Conservation (phyloP, 1,284 basidiomycete genomes). For the Boletellus sp. region DNA sequence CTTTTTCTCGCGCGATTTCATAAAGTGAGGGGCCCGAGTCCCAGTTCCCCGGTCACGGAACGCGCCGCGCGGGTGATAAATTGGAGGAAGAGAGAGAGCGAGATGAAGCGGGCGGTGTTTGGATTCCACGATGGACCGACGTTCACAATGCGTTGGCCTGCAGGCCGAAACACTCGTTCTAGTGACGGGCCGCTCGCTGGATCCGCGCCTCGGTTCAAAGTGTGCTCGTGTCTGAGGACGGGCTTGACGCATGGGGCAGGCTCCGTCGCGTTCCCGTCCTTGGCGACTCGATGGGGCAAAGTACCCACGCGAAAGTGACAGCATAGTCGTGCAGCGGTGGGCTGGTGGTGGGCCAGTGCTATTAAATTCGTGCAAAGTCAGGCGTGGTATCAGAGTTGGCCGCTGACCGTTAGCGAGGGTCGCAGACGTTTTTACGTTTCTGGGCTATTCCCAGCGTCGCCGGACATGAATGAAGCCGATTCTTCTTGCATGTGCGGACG, state of each 20-base stretch:
- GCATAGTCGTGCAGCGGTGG: too few relatives aligned
- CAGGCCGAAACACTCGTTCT: conserved; percentile 10
- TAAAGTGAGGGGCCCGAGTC: not conserved
- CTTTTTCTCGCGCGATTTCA: conserved; percentile 5
- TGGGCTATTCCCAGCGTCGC: conserved; percentile 5
- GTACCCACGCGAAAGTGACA: too few relatives aligned
- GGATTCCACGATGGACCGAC: conserved; percentile 9
- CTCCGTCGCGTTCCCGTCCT: too few relatives aligned
- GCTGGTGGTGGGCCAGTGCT: too few relatives aligned
- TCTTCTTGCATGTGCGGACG: not conserved
- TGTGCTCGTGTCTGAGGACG: too few relatives aligned
- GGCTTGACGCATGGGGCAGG: too few relatives aligned
- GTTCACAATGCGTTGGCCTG: conserved; percentile 23
- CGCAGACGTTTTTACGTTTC: conserved; percentile 8
- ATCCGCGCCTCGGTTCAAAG: conserved; percentile 13
- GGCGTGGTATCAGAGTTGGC: not conserved
- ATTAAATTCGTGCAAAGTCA: not conserved
- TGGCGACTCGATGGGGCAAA: too few relatives aligned
- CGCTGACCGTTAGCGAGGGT: too few relatives aligned
- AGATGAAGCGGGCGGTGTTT: conserved; percentile 17
- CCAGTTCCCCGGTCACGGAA: conserved; percentile 19
- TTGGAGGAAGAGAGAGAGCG: conserved; percentile 1
- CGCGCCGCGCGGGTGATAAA: conserved; percentile 15
- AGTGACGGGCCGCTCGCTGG: conserved; percentile 2
- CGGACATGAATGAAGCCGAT: conserved; percentile 25